A percentile compares a stretch with the other conserved stretches of the same genome.
These are phyloP conservation scores for Pyrenochaeta sp. DNA, from an alignment of 2,329 filamentous ascomycete genomes.

Conservation along the genomic window DNA sequence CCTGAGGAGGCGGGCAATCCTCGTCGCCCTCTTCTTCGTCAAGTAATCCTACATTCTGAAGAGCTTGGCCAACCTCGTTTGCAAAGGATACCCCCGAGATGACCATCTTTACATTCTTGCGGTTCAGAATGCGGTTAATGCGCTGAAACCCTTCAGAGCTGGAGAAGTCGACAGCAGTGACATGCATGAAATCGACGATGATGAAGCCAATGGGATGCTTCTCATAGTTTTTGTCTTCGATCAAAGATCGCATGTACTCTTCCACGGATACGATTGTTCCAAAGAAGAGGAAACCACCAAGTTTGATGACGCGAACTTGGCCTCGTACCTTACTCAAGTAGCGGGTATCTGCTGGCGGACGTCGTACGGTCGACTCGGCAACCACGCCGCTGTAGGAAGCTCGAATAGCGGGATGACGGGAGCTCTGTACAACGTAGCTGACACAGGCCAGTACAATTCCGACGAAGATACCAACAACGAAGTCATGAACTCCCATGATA, in stretches of 20 bases:
- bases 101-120: slow-evolving; percentile 80
- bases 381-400: slow-evolving; percentile 90
- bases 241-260: slow-evolving; percentile 80
- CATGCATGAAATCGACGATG: slow-evolving; percentile 86
- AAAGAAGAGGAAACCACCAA: slow-evolving; percentile 97
- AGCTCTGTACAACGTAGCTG: slow-evolving; percentile 90
- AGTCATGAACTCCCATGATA: slow-evolving; percentile 97
- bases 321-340: slow-evolving; percentile 85
- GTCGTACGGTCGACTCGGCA: slow-evolving; percentile 88
- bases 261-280: slow-evolving; percentile 97
- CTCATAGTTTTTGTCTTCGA: slow-evolving; percentile 82
- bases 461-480: slow-evolving; percentile 91
- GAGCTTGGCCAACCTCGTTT: slow-evolving; percentile 76
- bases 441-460: slow-evolving; percentile 92
- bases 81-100: slow-evolving; percentile 83
- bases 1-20: slow-evolving; percentile 58
- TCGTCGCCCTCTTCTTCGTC: slow-evolving; percentile 75
- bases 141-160: slow-evolving; percentile 94
- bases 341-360: slow-evolving; percentile 86
- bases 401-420: slow-evolving; percentile 85
- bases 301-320: slow-evolving; percentile 90
- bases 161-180: slow-evolving; percentile 94
- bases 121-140: slow-evolving; percentile 82
- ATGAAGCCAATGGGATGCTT: slow-evolving; percentile 85
- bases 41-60: slow-evolving; percentile 85